Evolutionary conservation across 805 yeast species (phyloP).

Genomic region (Starmerella floris): DNA sequence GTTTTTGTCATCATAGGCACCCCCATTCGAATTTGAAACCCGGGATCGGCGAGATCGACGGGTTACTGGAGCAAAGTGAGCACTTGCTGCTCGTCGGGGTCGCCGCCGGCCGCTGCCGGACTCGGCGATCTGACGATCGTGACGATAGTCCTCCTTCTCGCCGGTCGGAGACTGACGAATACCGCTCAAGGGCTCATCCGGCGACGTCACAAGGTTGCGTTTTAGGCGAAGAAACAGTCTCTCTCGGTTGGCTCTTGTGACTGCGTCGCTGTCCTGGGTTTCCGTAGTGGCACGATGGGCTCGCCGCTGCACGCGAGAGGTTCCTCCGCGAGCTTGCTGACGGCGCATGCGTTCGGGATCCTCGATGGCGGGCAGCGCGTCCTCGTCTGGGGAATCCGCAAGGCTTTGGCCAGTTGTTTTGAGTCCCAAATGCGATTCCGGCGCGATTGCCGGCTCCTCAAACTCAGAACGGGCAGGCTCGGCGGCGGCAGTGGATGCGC

Average conservation of each 20-base stretch:
- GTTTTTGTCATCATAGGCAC: not conserved
- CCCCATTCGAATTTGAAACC: not conserved
- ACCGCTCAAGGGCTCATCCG: slow-evolving; percentile 3
- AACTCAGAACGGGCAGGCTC: not conserved
- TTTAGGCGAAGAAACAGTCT: slow-evolving; percentile 7
- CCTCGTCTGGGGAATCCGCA: slow-evolving; percentile 6
- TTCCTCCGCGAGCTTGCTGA: slow-evolving; percentile 3
- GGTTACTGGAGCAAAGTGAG: not conserved
- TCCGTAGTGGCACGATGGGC: not conserved
- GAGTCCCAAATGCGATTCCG: slow-evolving; percentile 1
- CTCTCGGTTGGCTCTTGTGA: slow-evolving; percentile 3
- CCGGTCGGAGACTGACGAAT: slow-evolving; percentile 9
- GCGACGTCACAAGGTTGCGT: slow-evolving; percentile 20
- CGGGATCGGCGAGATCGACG: not conserved
- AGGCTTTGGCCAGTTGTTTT: slow-evolving; percentile 11
- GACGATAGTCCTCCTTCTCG: slow-evolving; percentile 17
- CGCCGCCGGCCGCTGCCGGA: not conserved
- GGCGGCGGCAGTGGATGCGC: not conserved
- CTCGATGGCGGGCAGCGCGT: slow-evolving; percentile 10
- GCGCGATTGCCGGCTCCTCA: slow-evolving; percentile 8
- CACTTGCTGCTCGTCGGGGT: slow-evolving; percentile 1
- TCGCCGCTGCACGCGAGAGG: not conserved
- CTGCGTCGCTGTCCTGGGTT: not conserved
- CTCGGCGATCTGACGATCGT: slow-evolving; percentile 4
- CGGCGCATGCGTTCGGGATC: slow-evolving; percentile 12